Base-by-base conservation (phyloP, 2,329 filamentous ascomycete genomes). In the Botrytis cinerea region DNA sequence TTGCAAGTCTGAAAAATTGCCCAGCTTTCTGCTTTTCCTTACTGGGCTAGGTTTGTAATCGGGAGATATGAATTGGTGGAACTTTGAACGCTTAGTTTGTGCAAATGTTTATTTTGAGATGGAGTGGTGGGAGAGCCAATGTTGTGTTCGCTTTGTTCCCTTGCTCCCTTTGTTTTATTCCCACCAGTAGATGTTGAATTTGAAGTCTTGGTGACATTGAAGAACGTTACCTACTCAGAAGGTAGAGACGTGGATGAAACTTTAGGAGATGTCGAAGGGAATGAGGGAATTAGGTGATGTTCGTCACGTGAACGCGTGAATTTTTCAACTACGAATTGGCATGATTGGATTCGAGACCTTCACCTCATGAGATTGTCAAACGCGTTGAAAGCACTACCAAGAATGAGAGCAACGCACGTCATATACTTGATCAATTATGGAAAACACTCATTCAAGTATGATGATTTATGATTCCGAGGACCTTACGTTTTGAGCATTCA, bases 1-100 rank as follows among this genome's bases (percentile, higher is more conserved):
- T 72, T 72, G 70, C 62, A 72, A 57, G 38, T 72, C 70, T 59
- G n/a, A 68, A 35, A 46, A 60, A 28, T 72, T 60, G 70, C 70
- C 70, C 70, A 72, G 70, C 38, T 61, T 72, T 72, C 40, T 72
- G 48, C 35, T 68, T 68, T 68, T 54, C 48, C 66, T 32, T 43
- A 68, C 64, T 57, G 20, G 64, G 64, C 38, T 57, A 25, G 48
- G 38, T 43, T 28, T 38, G 45, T 18, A n/a, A 3, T 51, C 16
- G 25, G 10, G 43, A 10, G 22, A 16, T 45, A 51, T n/a, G 25
- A 64, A 64, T 67, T 54, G 38, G 63, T 66, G 70, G 46, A 71
- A 51, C 60, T 67, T 45, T 43, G 46, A 22, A 28, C 51, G n/a
- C n/a, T 57, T 28, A 18, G n/a, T 57, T 28, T 28, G 51, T 28